These are phyloP conservation scores for Soucietia sequanensis DNA, from an alignment of 805 yeast species.

Conservation along the genomic window DNA sequence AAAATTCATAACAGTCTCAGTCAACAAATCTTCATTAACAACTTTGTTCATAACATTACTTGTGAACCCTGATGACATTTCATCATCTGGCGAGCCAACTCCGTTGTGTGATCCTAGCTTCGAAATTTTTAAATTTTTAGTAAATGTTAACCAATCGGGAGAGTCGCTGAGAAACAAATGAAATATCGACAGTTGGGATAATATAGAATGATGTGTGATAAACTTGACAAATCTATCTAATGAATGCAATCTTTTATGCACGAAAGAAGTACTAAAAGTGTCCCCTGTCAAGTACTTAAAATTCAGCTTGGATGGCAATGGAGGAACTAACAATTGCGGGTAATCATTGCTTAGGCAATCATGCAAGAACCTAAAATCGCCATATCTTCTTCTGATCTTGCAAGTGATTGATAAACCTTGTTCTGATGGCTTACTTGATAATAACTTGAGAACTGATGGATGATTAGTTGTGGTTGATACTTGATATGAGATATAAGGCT, in stretches of 20 bases:
- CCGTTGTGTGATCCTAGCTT: conserved; percentile 13
- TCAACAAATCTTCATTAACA: conserved; percentile 71
- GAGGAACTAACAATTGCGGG: conserved; percentile 88
- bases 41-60: conserved; percentile 34
- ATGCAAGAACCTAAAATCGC: conserved; percentile 79
- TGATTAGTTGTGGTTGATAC: conserved; percentile 62
- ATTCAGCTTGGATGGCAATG: conserved; percentile 89
- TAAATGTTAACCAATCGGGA: conserved; percentile 70
- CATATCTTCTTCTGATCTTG: conserved; percentile 73
- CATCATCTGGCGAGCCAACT: conserved; percentile 13
- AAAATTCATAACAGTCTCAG: conserved; percentile 93
- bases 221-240: conserved; percentile 73
- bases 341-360: conserved; percentile 72
- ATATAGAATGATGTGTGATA: conserved; percentile 68
- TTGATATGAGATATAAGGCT: conserved; percentile 72
- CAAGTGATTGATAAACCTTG: conserved; percentile 30
- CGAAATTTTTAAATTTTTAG: conserved; percentile 48
- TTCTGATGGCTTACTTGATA: conserved; percentile 13
- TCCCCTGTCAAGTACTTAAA: conserved; percentile 93
- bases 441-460: conserved; percentile 48
- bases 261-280: conserved; percentile 81
- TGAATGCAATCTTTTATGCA: conserved; percentile 77
- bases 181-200: conserved; percentile 68
- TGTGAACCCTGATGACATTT: conserved; percentile 14
- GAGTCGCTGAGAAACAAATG: conserved; percentile 68